These are phyloP conservation scores for Huntiella abstrusa DNA, from an alignment of 2,329 filamentous ascomycete genomes.

Conservation along the genomic window DNA sequence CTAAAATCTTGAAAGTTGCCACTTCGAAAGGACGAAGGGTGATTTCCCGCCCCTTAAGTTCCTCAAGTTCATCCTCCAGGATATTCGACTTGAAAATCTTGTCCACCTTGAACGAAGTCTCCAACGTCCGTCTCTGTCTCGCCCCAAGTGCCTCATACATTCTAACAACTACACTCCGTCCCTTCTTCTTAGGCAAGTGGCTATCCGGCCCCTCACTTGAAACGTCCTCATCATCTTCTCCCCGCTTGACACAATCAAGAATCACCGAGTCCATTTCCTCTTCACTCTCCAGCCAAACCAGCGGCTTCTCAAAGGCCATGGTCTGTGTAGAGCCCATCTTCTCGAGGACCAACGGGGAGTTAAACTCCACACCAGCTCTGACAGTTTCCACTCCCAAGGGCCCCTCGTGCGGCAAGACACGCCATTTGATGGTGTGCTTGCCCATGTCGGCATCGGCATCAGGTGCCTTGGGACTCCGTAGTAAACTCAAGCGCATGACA, in stretches of 20 bases:
- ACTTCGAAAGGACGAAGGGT: slow-evolving; percentile 68
- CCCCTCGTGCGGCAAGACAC: slow-evolving; percentile 70
- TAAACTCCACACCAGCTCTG: slow-evolving; percentile 74
- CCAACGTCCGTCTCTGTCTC: slow-evolving; percentile 50
- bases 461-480: slow-evolving; percentile 78
- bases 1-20: slow-evolving; percentile 52
- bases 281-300: slow-evolving; percentile 21
- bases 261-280: slow-evolving; percentile 58
- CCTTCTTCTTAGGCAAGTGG: slow-evolving; percentile 45
- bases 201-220: slow-evolving; percentile 24
- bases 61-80: slow-evolving; percentile 64
- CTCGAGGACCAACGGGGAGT: slow-evolving; percentile 22
- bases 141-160: slow-evolving; percentile 84
- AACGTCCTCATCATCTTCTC: slow-evolving; percentile 69
- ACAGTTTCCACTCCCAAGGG: slow-evolving; percentile 54
- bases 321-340: neutral
- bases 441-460: slow-evolving; percentile 94
- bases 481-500: slow-evolving; percentile 71
- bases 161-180: slow-evolving; percentile 63
- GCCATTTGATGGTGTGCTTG: slow-evolving; percentile 69
- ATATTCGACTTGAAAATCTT: slow-evolving; percentile 69
- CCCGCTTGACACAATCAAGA: slow-evolving; percentile 80
- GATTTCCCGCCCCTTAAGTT: slow-evolving; percentile 36
- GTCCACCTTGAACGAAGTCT: slow-evolving; percentile 50
- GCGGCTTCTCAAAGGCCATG: slow-evolving; percentile 8